phyloP scores from a whole-genome alignment of 768 basidiomycete genomes.

The Trametes maxima region DNA sequence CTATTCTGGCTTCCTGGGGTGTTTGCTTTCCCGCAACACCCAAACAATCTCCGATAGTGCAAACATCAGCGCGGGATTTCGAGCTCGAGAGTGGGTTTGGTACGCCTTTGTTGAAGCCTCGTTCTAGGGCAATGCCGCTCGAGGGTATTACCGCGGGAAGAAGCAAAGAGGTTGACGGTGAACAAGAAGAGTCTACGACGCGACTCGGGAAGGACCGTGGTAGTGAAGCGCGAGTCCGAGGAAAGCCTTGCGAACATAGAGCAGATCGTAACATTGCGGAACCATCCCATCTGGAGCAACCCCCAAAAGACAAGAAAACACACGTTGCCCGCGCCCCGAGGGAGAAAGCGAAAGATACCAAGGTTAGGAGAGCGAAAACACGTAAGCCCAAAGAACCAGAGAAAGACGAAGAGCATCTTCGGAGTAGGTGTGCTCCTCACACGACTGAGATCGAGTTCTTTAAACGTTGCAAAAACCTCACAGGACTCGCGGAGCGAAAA shows the following conservation, averaged over 20 bases:
- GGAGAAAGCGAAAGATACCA: background rate
- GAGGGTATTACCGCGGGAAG: background rate
- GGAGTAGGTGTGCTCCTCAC: background rate
- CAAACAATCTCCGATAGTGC: background rate
- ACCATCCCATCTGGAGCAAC: background rate
- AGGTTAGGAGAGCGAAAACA: background rate
- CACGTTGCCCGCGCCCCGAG: background rate
- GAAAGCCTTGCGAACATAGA: too few relatives aligned
- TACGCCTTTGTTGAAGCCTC: constrained; percentile 24
- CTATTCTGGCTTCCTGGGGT: constrained; percentile 28
- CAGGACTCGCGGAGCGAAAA: constrained; percentile 67
- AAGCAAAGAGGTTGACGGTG: background rate
- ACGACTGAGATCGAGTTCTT: too few relatives aligned
- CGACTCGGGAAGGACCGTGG: background rate
- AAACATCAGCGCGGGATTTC: background rate
- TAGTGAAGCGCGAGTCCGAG: background rate
- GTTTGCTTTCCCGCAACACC: constrained; percentile 1
- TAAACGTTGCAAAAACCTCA: background rate
- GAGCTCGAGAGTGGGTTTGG: constrained; percentile 19
- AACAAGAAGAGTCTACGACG: background rate
- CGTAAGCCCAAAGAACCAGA: background rate
- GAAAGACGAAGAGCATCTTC: background rate
- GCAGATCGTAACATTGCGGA: too few relatives aligned
- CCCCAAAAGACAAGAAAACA: background rate
- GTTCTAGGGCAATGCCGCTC: background rate